Evolutionary conservation across 2,329 filamentous ascomycete genomes (phyloP).

Genomic region (Alternaria infectoria): DNA sequence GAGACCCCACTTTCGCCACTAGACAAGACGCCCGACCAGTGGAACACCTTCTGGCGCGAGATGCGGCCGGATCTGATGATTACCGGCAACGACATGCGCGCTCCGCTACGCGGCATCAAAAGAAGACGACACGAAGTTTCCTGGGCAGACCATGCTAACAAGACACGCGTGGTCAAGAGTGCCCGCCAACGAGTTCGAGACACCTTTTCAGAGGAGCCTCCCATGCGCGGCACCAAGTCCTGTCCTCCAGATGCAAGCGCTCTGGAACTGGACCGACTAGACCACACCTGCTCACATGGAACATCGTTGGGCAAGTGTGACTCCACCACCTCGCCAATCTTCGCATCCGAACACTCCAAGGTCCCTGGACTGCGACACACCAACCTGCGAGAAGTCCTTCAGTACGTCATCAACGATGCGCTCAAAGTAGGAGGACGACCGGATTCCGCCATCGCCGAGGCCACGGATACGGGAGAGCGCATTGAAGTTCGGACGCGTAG

Average conservation of each 20-base stretch:
- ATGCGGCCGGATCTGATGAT: constrained; percentile 53
- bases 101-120: constrained; percentile 51
- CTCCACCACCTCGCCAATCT: constrained; percentile 38
- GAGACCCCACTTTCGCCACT: constrained; percentile 61
- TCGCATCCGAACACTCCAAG: constrained; percentile 49
- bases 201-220: constrained; percentile 40
- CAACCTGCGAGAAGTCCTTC: constrained; percentile 56
- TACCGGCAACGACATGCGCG: constrained; percentile 50
- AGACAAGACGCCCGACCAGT: constrained; percentile 37
- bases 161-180: constrained; percentile 31
- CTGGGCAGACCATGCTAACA: constrained; percentile 31
- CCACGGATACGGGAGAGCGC: constrained; percentile 55
- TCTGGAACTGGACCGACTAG: constrained; percentile 24
- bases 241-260: constrained; percentile 17
- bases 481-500: constrained; percentile 56
- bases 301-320: constrained; percentile 31
- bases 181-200: constrained; percentile 36
- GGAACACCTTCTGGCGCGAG: constrained; percentile 42
- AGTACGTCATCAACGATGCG: constrained; percentile 60
- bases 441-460: constrained; percentile 57
- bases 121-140: constrained; percentile 50
- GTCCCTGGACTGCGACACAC: constrained; percentile 57
- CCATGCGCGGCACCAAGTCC: constrained; percentile 21
- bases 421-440: constrained; percentile 60
- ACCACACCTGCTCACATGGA: constrained; percentile 30